Base-by-base conservation (phyloP, 352 stramenopile species). In the Phytophthora ramorum region DNA sequence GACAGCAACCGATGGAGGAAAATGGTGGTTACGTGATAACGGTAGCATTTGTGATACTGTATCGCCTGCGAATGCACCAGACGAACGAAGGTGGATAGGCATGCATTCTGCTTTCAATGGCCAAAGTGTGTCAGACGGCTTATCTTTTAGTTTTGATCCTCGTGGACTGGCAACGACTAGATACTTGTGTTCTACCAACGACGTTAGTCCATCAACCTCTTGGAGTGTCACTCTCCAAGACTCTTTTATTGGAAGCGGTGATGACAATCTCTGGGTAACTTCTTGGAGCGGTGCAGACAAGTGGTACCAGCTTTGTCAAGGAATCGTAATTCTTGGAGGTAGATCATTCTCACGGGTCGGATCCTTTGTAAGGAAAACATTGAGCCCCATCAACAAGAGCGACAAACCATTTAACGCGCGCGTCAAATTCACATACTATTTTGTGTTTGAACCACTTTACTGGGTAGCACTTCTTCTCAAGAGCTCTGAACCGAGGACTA, bases 141-240 rank as follows among this genome's bases (percentile, higher is more conserved):
- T 84, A 26, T 46, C 50, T 22, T 64, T 90, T 7, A 73, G 60
- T 22, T 87, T 88, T 52, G 76, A 85, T 44, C 66, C 66, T 16
- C 59, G 70, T 43, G 79, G 81, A 8, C 71, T 83, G 13, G n/a
- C 58, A 2, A 88, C 81, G 4, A 71, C 63, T 7, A 76, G 64
- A 20, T 90, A 90, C 46, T 45, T 90, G 26, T 90, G 81, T 56
- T 90, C 79, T 4, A 81, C 79, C 19, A 90, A 90, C 30, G 81
- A 87, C 53, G 63, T 78, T 4, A 71, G 69, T 19, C 79, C 81
- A 16, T 83, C 75, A 5, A 71, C 56, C 17, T 83, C 75, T 20
- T 88, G 79, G 79, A 78, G 64, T 24, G 61, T 67, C 16, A 69
- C 74, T 28, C 67, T 90, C 53, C 65, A 78, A 41, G 72, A 90